Base-by-base conservation (phyloP, 441 rosid species). In the Mallotus repandus region DNA sequence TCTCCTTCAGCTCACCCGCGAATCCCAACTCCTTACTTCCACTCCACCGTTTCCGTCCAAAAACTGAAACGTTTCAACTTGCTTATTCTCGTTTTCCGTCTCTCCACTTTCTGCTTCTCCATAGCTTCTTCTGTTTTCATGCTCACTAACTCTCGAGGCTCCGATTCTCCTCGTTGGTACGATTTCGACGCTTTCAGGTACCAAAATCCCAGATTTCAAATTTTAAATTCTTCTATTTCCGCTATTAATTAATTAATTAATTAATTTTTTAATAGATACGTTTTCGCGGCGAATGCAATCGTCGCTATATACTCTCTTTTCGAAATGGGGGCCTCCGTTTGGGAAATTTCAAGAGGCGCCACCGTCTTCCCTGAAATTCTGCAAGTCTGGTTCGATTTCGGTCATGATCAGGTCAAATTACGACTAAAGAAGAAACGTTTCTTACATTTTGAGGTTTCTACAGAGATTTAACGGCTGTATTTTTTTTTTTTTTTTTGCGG, bases 361-460 rank as follows among this genome's bases (percentile, higher is more conserved):
- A 92, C 98, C 0, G 68, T 94, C 74, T 84, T 91, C 81, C 97
- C 98, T 19, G 94, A 94, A 81, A 75, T 86, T 48, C 66, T 90
- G 29, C 97, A 94, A 63, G 91, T 94, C 66, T 90, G 97, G 98
- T 94, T 94, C 94, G 97, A 94, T 70, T 94, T 92, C 77, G 89
- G 97, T 14, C 98, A 94, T 72, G 98, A 94, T 81, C 98, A 91
- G 97, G 97, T 87, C 54, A 25, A 56, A 25, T 38, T 2, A 52
- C 46, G 19, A 25, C 9, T 21, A 13, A 2, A 56, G 9, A 9
- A 22, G 4, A 0, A 4, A 52, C 9, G 12, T 18, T 63, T 15
- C 2, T 48, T 22, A 11, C 12, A 5, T 12, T 55, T 49, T 32
- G 62, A n/a, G 32, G 25, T 62, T 62, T 60, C n/a, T 3, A 10